Evolutionary conservation across 1,139 yeast genomes (phyloP).

Genomic region (Pichia sp.): DNA sequence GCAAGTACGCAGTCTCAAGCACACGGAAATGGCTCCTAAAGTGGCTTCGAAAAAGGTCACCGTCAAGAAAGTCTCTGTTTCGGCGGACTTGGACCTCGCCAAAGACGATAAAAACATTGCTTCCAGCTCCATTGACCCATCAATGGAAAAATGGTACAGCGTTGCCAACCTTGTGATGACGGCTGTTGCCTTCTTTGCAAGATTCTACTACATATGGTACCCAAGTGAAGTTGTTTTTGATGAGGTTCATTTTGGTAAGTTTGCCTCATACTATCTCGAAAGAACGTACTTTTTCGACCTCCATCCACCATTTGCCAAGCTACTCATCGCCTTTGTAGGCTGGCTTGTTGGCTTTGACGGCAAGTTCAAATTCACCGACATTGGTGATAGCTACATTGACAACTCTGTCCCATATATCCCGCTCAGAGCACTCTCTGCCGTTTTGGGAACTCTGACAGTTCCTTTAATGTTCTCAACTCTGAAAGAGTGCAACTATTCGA

Average conservation of each 20-base stretch:
- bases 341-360: conserved; percentile 89
- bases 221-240: conserved; percentile 94
- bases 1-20: background rate
- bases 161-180: conserved; percentile 51
- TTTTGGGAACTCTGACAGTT: conserved; percentile 76
- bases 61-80: conserved; percentile 6
- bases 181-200: conserved; percentile 57
- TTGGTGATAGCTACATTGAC: conserved; percentile 75
- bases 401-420: conserved; percentile 87
- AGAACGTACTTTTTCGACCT: conserved; percentile 89
- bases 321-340: conserved; percentile 87
- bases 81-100: background rate
- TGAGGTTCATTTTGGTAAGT: conserved; percentile 96
- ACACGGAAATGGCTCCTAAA: conserved; percentile 16
- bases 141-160: conserved; percentile 35
- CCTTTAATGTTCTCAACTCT: conserved; percentile 79
- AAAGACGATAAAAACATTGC: background rate
- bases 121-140: conserved; percentile 16
- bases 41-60: background rate
- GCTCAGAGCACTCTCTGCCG: conserved; percentile 75
- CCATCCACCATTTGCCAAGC: conserved; percentile 97
- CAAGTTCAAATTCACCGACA: conserved; percentile 80
- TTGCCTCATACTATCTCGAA: conserved; percentile 82
- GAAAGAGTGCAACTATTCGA: conserved; percentile 76
- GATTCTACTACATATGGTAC: conserved; percentile 65